A percentile compares a stretch with the other conserved stretches of the same genome.
Conservation (phyloP, 2,329 filamentous ascomycete species). For the Talaromyces sp. region DNA sequence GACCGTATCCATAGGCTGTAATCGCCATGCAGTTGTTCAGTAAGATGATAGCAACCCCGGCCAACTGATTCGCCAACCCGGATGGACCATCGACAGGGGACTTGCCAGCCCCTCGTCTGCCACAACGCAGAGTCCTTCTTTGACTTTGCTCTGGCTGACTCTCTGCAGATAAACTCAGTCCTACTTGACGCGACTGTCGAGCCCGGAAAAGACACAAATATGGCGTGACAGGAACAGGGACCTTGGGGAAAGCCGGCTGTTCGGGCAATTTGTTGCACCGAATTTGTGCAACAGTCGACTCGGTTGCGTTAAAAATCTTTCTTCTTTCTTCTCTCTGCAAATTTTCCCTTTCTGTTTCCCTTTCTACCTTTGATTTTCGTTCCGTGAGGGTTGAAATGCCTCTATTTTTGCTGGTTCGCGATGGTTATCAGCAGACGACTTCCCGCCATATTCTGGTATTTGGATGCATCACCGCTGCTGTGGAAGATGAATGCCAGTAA, state of each 20-base stretch:
- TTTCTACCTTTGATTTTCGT: not conserved
- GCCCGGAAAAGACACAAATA: not conserved
- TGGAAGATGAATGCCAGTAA: not conserved
- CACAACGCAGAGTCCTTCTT: not conserved
- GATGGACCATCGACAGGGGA: not conserved
- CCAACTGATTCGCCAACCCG: not conserved
- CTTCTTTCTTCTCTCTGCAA: not conserved
- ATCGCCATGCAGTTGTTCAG: not conserved
- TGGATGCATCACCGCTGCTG: not conserved
- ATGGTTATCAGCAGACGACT: not conserved
- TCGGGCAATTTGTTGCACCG: constrained; percentile 9
- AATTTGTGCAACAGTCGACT: not conserved
- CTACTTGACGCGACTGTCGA: not conserved
- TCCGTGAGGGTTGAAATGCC: too few relatives aligned
- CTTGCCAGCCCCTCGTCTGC: not conserved
- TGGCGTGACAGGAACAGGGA: not conserved
- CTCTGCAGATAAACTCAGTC: not conserved
- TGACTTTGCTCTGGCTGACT: not conserved
- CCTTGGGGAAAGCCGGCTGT: not conserved
- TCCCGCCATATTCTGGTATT: not conserved
- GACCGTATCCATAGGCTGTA: too few relatives aligned
- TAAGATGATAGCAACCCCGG: not conserved
- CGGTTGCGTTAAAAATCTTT: not conserved
- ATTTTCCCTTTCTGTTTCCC: not conserved
- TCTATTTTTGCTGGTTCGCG: not conserved